Evolutionary conservation across 257 asterid genomes (phyloP).

Genomic region (Solanum pimpinellifolium): DNA sequence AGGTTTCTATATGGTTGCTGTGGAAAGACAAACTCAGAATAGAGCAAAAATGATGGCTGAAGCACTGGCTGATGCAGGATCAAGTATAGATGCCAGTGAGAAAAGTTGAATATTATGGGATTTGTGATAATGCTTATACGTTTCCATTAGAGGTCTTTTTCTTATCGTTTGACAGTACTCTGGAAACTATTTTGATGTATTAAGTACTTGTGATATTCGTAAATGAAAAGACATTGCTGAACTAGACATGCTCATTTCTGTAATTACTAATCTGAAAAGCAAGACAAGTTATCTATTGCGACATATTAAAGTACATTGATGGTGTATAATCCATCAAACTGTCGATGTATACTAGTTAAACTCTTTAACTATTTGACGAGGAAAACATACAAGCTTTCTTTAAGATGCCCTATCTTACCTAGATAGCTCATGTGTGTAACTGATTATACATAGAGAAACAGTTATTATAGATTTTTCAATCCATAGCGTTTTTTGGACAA

Average conservation of each 20-base stretch:
- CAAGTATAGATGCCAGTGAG: constrained; percentile 29
- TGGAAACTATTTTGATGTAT: background rate
- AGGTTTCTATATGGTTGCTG: constrained; percentile 88
- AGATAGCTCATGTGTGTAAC: background rate
- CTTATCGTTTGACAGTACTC: background rate
- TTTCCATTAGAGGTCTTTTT: background rate
- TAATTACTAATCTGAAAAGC: background rate
- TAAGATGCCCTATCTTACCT: background rate
- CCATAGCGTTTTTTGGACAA: background rate
- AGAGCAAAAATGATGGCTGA: constrained; percentile 62
- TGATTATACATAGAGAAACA: background rate
- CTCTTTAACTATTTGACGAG: background rate
- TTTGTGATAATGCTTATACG: background rate
- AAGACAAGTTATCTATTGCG: background rate
- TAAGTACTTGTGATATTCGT: background rate
- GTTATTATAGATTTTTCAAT: background rate
- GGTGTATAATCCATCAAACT: background rate
- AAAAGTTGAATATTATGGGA: constrained; percentile 7
- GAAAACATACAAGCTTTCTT: background rate
- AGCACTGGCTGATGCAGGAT: constrained; percentile 42
- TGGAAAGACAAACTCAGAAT: constrained; percentile 72
- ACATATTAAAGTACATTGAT: background rate
- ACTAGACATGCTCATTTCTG: too few species aligned
- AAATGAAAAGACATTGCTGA: background rate
- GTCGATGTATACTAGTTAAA: background rate